A percentile compares a stretch with the other conserved stretches of the same genome.
Evolutionary conservation across 208 protist genomes (phyloP).

Genomic region (Lotmaria passim): DNA sequence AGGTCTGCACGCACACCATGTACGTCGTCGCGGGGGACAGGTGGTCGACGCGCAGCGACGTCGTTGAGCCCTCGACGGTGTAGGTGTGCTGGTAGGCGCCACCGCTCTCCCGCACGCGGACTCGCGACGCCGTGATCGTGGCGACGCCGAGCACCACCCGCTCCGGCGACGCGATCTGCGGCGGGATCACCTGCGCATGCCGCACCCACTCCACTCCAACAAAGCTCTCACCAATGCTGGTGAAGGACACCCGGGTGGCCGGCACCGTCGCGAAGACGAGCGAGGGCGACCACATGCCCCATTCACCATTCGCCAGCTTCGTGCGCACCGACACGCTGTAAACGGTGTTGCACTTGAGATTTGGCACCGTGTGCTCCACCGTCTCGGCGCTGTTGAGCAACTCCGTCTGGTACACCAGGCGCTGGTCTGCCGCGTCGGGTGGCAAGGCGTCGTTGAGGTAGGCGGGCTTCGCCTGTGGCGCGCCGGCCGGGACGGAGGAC

Average conservation of each 20-base stretch:
- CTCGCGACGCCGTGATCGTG: conserved; percentile 80
- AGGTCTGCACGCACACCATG: conserved; percentile 88
- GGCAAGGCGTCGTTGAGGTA: conserved; percentile 72
- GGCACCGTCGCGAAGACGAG: conserved; percentile 87
- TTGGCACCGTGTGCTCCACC: conserved; percentile 81
- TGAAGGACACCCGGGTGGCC: conserved; percentile 75
- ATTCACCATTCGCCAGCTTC: conserved; percentile 84
- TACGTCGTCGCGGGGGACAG: conserved; percentile 87
- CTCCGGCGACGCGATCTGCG: conserved; percentile 55
- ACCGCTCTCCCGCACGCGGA: conserved; percentile 83
- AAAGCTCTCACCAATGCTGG: conserved; percentile 88
- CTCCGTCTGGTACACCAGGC: conserved; percentile 90
- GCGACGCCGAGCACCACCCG: conserved; percentile 68
- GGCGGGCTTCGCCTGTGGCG: conserved; percentile 36
- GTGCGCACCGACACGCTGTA: conserved; percentile 90
- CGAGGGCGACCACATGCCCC: conserved; percentile 91
- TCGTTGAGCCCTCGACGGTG: conserved; percentile 73
- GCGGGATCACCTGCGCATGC: conserved; percentile 61
- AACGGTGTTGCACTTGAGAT: conserved; percentile 87
- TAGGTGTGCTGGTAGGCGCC: conserved; percentile 66
- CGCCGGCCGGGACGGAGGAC: neutral
- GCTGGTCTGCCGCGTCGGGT: conserved; percentile 69
- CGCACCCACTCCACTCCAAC: conserved; percentile 82
- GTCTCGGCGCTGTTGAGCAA: conserved; percentile 57
- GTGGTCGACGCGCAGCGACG: conserved; percentile 60